Base-by-base conservation (phyloP, 768 basidiomycete genomes). In the Pulveroboletus ravenelii region DNA sequence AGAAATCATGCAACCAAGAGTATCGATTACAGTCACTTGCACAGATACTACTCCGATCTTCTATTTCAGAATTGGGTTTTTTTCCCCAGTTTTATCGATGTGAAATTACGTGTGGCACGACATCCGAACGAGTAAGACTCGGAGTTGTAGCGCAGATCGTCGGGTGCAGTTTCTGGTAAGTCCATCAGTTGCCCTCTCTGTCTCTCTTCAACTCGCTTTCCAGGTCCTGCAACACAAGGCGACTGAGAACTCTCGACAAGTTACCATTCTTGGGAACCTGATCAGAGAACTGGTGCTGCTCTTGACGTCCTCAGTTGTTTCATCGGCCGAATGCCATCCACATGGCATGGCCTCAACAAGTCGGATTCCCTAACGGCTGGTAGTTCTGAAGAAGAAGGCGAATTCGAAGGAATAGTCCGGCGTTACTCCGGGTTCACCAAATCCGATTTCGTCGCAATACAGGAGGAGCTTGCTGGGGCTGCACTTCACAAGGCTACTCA, bases 221-320 rank as follows among this genome's bases (percentile, higher is more conserved):
- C 25, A 27, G 25, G 25, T 6, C 25, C 25, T 6, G 25, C 25
- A 6, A 27, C 25, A 27, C 25, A 6, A 27, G 6, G 6, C 25
- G 6, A 6, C 25, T 27, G 2, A 27, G n/a, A n/a, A n/a, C n/a
- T n/a, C n/a, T n/a, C n/a, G n/a, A n/a, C 90, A 3, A 92, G 90
- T 66, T 92, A 87, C 65, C 88, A 91, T 63, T 89, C 88, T 5
- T 83, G 78, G 78, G 86, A 89, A 48, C 82, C 70, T 18, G 81
- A 68, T 42, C 68, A 83, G 52, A 71, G 69, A 56, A 78, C 78
- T 50, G 81, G 85, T 54, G 73, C 74, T 41, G 64, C 76, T 43
- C 65, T 78, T 46, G 76, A n/a, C n/a, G n/a, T 87, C 20, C 81
- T 89, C 63, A 74, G 67, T 32, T 78, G 79, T 45, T 53, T 55